Evolutionary conservation across 2,329 filamentous ascomycete species (phyloP).

Genomic region (Penicillium sumatraense): DNA sequence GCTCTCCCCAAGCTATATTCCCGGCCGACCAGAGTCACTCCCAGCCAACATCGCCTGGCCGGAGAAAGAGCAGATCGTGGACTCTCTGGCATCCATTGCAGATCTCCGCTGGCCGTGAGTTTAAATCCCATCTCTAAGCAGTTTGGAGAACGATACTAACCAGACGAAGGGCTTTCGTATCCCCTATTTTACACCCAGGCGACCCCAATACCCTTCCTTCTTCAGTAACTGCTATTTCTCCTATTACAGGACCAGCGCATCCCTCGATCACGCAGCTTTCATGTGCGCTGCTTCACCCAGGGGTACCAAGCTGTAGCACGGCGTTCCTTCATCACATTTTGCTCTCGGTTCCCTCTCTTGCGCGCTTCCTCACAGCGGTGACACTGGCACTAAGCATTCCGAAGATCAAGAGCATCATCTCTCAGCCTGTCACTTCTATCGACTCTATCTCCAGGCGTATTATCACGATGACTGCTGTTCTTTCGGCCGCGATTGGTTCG

Average conservation of each 20-base stretch:
- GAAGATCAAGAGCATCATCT: conserved; percentile 68
- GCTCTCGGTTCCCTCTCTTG: conserved; percentile 76
- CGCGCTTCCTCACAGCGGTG: conserved; percentile 71
- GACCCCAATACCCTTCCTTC: conserved; percentile 64
- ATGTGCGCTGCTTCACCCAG: conserved; percentile 86
- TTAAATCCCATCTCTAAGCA: background rate
- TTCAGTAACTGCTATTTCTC: conserved; percentile 69
- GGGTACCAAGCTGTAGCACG: conserved; percentile 83
- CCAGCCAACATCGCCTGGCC: conserved; percentile 75
- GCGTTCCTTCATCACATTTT: conserved; percentile 90
- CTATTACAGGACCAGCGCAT: conserved; percentile 82
- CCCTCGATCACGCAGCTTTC: conserved; percentile 83
- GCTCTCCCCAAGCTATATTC: conserved; percentile 79
- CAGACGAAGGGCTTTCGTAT: conserved; percentile 68
- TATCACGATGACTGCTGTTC: conserved; percentile 74
- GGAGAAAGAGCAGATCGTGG: conserved; percentile 72
- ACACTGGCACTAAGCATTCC: conserved; percentile 71
- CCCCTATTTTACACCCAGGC: conserved; percentile 82
- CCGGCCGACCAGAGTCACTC: conserved; percentile 70
- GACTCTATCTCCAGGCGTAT: conserved; percentile 70
- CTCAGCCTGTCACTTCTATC: conserved; percentile 69
- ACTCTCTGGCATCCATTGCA: conserved; percentile 81
- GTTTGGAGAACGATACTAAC: background rate
- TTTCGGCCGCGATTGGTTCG: conserved; percentile 82
- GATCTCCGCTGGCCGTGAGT: conserved; percentile 80